Evolutionary conservation across 495 filamentous ascomycete genomes (phyloP).

Genomic region (Hypoxylon fuscum): DNA sequence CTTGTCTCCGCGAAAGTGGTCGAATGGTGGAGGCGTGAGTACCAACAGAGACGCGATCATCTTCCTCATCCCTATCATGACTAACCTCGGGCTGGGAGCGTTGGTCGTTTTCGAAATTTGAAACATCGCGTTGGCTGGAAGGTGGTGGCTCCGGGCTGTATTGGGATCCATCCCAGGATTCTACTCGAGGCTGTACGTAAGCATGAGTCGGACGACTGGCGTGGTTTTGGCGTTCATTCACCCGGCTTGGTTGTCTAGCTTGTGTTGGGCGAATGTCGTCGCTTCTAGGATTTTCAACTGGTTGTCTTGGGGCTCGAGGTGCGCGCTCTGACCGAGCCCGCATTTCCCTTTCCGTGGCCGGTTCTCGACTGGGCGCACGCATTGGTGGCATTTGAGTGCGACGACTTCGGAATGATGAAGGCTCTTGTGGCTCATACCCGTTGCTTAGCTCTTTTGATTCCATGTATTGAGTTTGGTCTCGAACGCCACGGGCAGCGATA

Average conservation of each 20-base stretch:
- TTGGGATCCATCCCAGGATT: conserved; percentile 15
- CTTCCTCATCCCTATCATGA: conserved; percentile 25
- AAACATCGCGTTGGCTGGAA: conserved; percentile 4
- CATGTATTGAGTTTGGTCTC: conserved; percentile 21
- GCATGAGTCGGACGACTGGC: conserved; percentile 10
- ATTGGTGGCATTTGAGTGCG: conserved; percentile 21
- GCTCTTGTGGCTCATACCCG: conserved; percentile 19
- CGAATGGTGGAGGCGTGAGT: conserved; percentile 42
- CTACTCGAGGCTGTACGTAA: conserved; percentile 25
- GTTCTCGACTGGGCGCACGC: conserved; percentile 19
- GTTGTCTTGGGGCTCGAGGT: conserved; percentile 16
- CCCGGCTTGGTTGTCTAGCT: conserved; percentile 1
- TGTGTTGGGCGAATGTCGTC: conserved; percentile 10
- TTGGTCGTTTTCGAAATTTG: background rate
- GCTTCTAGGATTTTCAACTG: conserved; percentile 1
- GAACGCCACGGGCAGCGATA: conserved; percentile 19
- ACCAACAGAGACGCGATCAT: conserved; percentile 35
- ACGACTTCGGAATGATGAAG: conserved; percentile 24
- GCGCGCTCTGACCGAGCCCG: conserved; percentile 30
- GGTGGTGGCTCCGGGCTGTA: background rate
- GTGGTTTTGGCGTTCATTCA: conserved; percentile 8
- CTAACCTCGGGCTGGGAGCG: background rate
- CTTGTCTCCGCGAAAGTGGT: conserved; percentile 33
- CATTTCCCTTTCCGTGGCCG: conserved; percentile 31
- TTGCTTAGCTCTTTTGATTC: conserved; percentile 18